Conservation (phyloP, 1,284 basidiomycete genomes). For the Puccinia horiana region DNA sequence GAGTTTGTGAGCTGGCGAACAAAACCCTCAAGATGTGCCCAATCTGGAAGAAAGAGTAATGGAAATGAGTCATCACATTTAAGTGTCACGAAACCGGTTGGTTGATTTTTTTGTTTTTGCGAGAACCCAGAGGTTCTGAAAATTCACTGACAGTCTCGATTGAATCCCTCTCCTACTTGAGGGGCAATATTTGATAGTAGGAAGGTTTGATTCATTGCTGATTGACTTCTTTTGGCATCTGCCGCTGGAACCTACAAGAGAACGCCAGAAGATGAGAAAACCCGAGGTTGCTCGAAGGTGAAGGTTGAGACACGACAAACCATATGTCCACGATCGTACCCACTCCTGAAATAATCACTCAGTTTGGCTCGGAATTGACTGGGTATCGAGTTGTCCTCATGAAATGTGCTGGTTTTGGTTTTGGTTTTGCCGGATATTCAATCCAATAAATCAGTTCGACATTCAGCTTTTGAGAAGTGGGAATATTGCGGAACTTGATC, state of each 20-base stretch:
- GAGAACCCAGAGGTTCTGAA: not conserved
- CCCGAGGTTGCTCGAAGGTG: not conserved
- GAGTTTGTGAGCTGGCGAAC: slow-evolving; percentile 79
- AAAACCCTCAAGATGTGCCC: slow-evolving; percentile 96
- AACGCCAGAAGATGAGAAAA: not conserved
- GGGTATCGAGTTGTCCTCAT: slow-evolving; percentile 80
- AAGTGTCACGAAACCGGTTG: not conserved
- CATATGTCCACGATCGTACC: slow-evolving; percentile 98
- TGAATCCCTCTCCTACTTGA: slow-evolving; percentile 96
- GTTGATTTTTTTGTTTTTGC: not conserved
- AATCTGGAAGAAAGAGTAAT: slow-evolving; percentile 59
- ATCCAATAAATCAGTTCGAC: slow-evolving; percentile 70
- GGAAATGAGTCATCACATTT: not conserved
- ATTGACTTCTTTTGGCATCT: slow-evolving; percentile 78
- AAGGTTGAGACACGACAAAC: slow-evolving; percentile 52
- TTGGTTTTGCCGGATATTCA: not conserved
- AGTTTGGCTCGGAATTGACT: slow-evolving; percentile 78
- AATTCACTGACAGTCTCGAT: slow-evolving; percentile 72
- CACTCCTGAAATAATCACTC: slow-evolving; percentile 83
- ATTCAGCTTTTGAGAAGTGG: slow-evolving; percentile 60
- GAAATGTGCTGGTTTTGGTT: slow-evolving; percentile 64
- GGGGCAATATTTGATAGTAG: slow-evolving; percentile 93
- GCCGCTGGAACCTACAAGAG: slow-evolving; percentile 71
- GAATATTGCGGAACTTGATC: not conserved
- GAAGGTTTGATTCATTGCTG: slow-evolving; percentile 97